A percentile compares a stretch with the other conserved stretches of the same genome.
Evolutionary conservation across 768 basidiomycete species (phyloP).

Genomic region (Holtermannia corniformis): DNA sequence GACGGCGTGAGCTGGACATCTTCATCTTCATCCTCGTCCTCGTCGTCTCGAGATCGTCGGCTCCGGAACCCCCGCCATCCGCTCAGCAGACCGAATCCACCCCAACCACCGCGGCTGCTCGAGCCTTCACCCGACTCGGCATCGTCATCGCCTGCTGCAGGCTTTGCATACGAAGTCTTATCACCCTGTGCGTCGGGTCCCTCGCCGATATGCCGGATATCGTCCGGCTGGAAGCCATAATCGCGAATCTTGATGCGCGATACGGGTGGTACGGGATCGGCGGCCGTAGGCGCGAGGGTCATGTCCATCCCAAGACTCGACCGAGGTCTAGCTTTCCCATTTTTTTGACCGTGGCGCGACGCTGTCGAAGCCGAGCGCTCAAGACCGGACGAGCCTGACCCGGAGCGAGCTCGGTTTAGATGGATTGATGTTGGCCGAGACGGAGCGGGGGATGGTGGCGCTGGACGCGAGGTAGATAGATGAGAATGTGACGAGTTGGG

Average conservation of each 20-base stretch:
- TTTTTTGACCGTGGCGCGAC: neutral
- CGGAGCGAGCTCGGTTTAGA: conserved; percentile 6
- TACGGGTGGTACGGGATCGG: neutral
- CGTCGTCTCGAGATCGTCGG: conserved; percentile 1
- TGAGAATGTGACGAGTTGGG: no score
- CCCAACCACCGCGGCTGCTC: conserved; percentile 9
- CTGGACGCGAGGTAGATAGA: conserved; percentile 23
- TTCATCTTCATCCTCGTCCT: conserved; percentile 10
- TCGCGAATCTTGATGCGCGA: conserved; percentile 17
- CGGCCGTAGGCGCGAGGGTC: neutral
- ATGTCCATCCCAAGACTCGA: conserved; percentile 7
- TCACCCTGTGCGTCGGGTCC: conserved; percentile 2
- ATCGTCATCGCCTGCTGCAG: neutral
- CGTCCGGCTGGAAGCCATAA: conserved; percentile 19
- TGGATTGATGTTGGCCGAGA: conserved; percentile 15
- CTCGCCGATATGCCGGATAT: conserved; percentile 19
- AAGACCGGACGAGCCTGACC: conserved; percentile 4
- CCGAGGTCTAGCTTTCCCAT: conserved; percentile 3
- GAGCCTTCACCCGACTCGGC: neutral
- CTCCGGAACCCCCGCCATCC: conserved; percentile 17
- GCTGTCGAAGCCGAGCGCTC: neutral
- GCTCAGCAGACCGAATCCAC: conserved; percentile 18
- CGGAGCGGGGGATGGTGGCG: conserved; percentile 26
- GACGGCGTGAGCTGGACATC: neutral
- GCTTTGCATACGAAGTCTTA: neutral